Evolutionary conservation across 2,329 filamentous ascomycete species (phyloP).

Genomic region (Mycosphaerelloides madeirae): DNA sequence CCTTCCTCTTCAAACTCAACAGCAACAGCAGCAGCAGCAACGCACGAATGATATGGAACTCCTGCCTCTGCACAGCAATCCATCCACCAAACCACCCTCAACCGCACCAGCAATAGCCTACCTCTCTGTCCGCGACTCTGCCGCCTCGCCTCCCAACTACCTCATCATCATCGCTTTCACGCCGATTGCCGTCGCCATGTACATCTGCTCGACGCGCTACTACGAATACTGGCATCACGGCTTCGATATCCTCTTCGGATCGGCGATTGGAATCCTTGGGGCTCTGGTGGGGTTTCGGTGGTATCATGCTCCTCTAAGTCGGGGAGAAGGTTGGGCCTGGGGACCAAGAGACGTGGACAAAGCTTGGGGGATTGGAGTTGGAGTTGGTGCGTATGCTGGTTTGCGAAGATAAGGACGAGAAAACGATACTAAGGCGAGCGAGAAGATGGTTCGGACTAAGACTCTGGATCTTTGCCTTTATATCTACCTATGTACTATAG

Average conservation of each 20-base stretch:
- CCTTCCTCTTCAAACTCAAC: slow-evolving; percentile 43
- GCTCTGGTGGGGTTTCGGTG: slow-evolving; percentile 74
- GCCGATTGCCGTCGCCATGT: slow-evolving; percentile 17
- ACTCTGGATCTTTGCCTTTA: no score
- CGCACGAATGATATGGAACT: slow-evolving; percentile 8
- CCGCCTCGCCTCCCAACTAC: slow-evolving; percentile 77
- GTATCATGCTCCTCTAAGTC: slow-evolving; percentile 75
- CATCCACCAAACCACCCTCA: background rate
- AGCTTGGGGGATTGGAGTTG: slow-evolving; percentile 74
- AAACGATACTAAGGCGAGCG: no score
- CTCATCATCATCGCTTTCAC: slow-evolving; percentile 40
- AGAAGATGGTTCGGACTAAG: no score
- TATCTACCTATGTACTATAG: no score
- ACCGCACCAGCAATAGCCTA: background rate
- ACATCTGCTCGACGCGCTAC: slow-evolving; percentile 66
- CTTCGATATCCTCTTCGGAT: slow-evolving; percentile 89
- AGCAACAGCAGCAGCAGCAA: slow-evolving; percentile 2
- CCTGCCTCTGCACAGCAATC: slow-evolving; percentile 15
- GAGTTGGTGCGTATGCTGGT: slow-evolving; percentile 18
- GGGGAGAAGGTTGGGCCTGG: slow-evolving; percentile 88
- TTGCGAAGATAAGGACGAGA: no score
- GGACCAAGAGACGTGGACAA: slow-evolving; percentile 61
- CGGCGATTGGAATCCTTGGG: slow-evolving; percentile 65
- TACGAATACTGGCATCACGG: slow-evolving; percentile 85
- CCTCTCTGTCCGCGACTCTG: slow-evolving; percentile 52